Base-by-base conservation (phyloP, 1,139 yeast genomes). In the Meyerozyma sp. region DNA sequence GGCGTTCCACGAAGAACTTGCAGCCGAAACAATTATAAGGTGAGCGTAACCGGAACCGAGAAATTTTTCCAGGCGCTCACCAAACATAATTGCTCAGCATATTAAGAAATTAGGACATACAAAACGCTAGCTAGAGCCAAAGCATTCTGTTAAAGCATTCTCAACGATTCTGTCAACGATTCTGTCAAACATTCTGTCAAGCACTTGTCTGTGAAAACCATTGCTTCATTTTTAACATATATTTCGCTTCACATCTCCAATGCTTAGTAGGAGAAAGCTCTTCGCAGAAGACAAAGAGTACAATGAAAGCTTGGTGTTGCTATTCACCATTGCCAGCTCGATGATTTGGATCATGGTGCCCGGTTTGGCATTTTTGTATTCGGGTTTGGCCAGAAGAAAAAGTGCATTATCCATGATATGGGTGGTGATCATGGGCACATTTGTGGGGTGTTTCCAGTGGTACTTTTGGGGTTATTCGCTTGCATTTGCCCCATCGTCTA, bases 391-490 rank as follows among this genome's bases (percentile, higher is more conserved):
- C 20, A 75, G 98, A 58, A 75, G 98, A 58, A 91, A 91, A 64
- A 82, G 91, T 26, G 97, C 98, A 0, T 71, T 91, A 42, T 85
- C 95, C 20, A 79, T 90, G 80, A 83, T 93, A 43, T 90, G 96
- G 89, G 81, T 84, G 14, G 81, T 81, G 11, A 63, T 89, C 42
- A 79, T 85, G 78, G 79, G 91, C 6, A 81, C 88, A 13, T 75
- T 84, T 52, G 82, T 91, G n/a, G 91, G 89, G 2, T 73, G 81
- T 43, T 79, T 89, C 59, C 96, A 89, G 62, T 93, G 98, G 98
- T 93, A 90, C 64, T 89, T 93, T 59, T 93, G 98, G 98, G 98
- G 98, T 21, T 93, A 88, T 61, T 88, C 96, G 0, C 68, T 93
- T 40, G 95, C 98, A 3, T 90, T 93, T 57, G 58, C 73, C 13